Evolutionary conservation across 768 basidiomycete genomes (phyloP), one percentile per base, ranked within the genome.

Genomic region (Tubosaeta brunneosetosa): DNA sequence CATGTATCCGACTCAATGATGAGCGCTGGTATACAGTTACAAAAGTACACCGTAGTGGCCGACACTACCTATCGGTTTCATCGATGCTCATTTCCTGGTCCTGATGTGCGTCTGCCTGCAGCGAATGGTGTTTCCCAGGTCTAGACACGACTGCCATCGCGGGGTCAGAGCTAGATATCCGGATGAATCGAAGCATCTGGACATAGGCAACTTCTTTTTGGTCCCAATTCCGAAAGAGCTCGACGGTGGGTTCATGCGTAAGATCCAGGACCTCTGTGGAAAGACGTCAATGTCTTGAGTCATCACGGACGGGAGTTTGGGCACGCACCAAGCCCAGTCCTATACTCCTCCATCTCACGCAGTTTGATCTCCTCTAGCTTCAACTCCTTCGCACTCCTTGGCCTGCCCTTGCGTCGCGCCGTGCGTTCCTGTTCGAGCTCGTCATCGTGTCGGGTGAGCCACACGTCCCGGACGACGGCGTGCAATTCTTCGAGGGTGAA

Each of bases 141-240:
- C 75, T 78, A 13, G 87, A 82, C 11, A 88, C 71, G 32, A 83
- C 65, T 16, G 71, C 62, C 7, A 70, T 51, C 1, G 73, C 67
- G 1, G 81, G 79, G 43, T 80, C 69, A 16, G 69, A 66, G 63
- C 85, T 84, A 46, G 75, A 84, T 69, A 93, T 84, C 51, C 88
- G 83, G 55, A 91, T 81, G 67, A 86, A 88, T 40, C 87, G 84
- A 47, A 93, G 74, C 14, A 84, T 75, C 47, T 86, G 77, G 37
- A 86, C 75, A 65, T 79, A 93, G 5, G 85, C 80, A 4, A 81
- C 70, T 59, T 90, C 87, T 53, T 79, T 82, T 58, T 87, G 84
- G 60, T 91, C 87, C 91, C 91, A 93, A 52, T 72, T 70, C 37
- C 86, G 79, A 65, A 91, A 89, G 4, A 91, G 72, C 27, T 78